Evolutionary conservation across 441 rosid genomes (phyloP).

Genomic region (Populus hybrid): DNA sequence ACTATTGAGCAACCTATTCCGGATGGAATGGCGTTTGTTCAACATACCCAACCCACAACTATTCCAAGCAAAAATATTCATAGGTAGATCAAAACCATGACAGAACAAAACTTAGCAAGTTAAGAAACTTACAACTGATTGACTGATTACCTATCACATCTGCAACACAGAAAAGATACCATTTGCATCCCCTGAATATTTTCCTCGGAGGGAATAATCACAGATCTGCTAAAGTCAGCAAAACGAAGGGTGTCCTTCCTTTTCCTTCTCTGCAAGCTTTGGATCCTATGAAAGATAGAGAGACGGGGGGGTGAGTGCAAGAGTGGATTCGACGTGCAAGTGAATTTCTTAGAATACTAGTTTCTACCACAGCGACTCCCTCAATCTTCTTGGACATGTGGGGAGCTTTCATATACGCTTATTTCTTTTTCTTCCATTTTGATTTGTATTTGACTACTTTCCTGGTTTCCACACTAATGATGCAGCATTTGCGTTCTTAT

Average conservation of each 20-base stretch:
- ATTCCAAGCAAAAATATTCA: too few relatives aligned
- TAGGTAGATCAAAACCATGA: too few relatives aligned
- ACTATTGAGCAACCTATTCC: too few relatives aligned
- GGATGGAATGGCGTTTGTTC: too few relatives aligned
- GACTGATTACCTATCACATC: too few relatives aligned
- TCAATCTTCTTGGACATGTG: background rate
- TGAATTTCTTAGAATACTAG: background rate
- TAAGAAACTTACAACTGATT: too few relatives aligned
- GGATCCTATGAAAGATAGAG: too few relatives aligned
- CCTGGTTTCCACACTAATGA: background rate
- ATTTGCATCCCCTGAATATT: background rate
- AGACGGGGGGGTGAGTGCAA: too few relatives aligned
- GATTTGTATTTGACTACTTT: background rate
- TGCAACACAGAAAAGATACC: background rate
- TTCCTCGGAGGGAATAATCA: slow-evolving; percentile 2
- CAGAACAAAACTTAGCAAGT: too few relatives aligned
- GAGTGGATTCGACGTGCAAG: too few relatives aligned
- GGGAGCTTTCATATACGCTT: background rate
- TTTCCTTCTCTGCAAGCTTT: background rate
- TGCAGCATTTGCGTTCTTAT: background rate
- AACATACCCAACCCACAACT: too few relatives aligned
- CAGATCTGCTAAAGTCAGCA: slow-evolving; percentile 8
- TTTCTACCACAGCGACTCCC: background rate
- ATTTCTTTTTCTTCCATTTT: background rate
- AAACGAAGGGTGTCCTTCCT: background rate